phyloP scores from a whole-genome alignment of 495 filamentous ascomycete species.

The Penicillium bovifimosum region DNA sequence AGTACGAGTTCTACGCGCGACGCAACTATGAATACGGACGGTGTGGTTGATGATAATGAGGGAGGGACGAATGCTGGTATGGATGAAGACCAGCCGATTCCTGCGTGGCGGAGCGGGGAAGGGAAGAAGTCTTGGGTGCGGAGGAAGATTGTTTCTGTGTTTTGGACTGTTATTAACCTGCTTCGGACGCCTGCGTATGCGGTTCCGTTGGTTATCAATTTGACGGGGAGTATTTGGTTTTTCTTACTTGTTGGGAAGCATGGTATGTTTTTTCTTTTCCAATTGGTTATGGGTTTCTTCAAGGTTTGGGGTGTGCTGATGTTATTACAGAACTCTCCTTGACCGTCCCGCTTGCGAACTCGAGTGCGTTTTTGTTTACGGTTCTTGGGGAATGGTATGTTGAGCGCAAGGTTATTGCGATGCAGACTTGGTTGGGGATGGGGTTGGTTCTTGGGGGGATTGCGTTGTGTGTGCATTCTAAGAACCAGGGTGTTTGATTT shows the following conservation, averaged over 20 bases:
- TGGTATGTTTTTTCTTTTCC: constrained; percentile 48
- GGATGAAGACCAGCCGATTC: constrained; percentile 20
- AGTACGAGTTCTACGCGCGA: constrained; percentile 13
- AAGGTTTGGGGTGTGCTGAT: neutral
- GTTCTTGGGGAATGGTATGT: constrained; percentile 94
- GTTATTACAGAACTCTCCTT: constrained; percentile 67
- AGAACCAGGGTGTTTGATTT: constrained; percentile 27
- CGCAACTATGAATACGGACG: neutral
- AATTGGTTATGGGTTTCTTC: neutral
- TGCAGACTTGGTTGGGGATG: constrained; percentile 91
- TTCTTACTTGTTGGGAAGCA: constrained; percentile 91
- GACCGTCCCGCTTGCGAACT: constrained; percentile 92
- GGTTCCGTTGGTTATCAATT: constrained; percentile 77
- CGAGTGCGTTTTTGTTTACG: constrained; percentile 89
- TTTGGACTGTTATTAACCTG: constrained; percentile 73
- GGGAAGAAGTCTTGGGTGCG: constrained; percentile 42
- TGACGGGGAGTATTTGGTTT: constrained; percentile 97
- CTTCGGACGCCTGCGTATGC: constrained; percentile 77
- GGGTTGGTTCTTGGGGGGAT: constrained; percentile 74
- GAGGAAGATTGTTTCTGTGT: constrained; percentile 48
- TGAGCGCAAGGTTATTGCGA: constrained; percentile 79
- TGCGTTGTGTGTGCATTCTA: constrained; percentile 73
- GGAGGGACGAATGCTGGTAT: constrained; percentile 2
- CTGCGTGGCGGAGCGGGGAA: constrained; percentile 22
- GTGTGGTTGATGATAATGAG: neutral